Conservation (phyloP, 257 asterid species). For the Echites panduratus region DNA sequence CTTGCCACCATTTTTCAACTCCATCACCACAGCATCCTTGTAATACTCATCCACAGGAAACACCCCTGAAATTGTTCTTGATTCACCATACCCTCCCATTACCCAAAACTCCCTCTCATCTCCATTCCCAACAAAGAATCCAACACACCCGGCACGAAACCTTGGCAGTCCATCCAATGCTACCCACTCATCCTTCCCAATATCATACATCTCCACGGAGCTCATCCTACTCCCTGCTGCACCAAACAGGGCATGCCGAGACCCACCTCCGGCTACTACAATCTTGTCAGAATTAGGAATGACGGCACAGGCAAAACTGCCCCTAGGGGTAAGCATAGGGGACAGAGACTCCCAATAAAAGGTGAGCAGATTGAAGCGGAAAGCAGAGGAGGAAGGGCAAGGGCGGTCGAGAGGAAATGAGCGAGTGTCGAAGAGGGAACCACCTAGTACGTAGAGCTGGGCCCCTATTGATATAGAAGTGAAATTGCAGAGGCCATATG, state of each 20-base stretch:
- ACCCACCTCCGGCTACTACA: constrained; percentile 93
- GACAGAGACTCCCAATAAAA: constrained; percentile 62
- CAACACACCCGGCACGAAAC: constrained; percentile 92
- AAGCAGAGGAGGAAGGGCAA: constrained; percentile 54
- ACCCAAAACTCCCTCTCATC: constrained; percentile 80
- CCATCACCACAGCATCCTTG: constrained; percentile 82
- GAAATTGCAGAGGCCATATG: constrained; percentile 76
- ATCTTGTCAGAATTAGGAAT: constrained; percentile 48
- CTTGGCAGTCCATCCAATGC: constrained; percentile 82
- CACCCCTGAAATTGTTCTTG: constrained; percentile 73
- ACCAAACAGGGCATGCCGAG: constrained; percentile 80
- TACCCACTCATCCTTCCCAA: constrained; percentile 76
- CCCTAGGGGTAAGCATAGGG: constrained; percentile 79
- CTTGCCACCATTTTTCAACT: constrained; percentile 60
- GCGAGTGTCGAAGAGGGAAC: constrained; percentile 79
- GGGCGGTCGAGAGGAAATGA: constrained; percentile 82
- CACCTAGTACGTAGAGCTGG: constrained; percentile 73
- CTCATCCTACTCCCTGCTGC: constrained; percentile 92
- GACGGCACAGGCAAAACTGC: constrained; percentile 88
- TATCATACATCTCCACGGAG: constrained; percentile 92
- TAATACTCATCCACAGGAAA: constrained; percentile 89
- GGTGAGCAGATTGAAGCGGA: constrained; percentile 51
- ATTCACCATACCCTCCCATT: constrained; percentile 94
- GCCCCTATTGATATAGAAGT: constrained; percentile 55
- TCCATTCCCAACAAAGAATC: constrained; percentile 53